Conservation (phyloP, 805 yeast species). For the Kodamaea jinghongensis region DNA sequence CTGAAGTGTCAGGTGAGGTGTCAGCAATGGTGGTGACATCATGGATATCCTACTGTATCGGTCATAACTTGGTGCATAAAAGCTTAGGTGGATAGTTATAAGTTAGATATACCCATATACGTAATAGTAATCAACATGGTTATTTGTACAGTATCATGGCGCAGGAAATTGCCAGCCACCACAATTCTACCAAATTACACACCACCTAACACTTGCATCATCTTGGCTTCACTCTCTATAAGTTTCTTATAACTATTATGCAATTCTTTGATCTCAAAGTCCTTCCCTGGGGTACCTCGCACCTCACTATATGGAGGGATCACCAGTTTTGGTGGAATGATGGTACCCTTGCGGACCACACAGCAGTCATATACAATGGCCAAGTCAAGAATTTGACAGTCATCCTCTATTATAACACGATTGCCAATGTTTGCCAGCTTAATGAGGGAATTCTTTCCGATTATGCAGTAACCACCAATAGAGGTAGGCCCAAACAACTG, state of each 20-base stretch:
- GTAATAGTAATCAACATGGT: too few relatives aligned
- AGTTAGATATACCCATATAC: too few relatives aligned
- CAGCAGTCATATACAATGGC: conserved; percentile 53
- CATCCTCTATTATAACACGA: conserved; percentile 45
- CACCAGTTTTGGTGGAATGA: conserved; percentile 40
- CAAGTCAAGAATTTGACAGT: conserved; percentile 35
- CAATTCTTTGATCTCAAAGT: conserved; percentile 24
- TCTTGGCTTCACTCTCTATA: conserved; percentile 37
- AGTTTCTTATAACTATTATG: conserved; percentile 31
- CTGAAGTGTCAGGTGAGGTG: too few relatives aligned
- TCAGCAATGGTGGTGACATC: too few relatives aligned
- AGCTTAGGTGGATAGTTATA: too few relatives aligned
- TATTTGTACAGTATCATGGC: too few relatives aligned
- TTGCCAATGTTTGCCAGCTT: conserved; percentile 44
- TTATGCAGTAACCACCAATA: conserved; percentile 47
- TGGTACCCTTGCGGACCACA: conserved; percentile 39
- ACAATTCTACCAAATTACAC: too few relatives aligned
- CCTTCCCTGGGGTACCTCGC: conserved; percentile 35
- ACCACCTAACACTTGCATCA: conserved; percentile 13
- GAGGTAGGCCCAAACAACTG: conserved; percentile 27
- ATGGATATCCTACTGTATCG: too few relatives aligned
- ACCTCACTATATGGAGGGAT: conserved; percentile 56
- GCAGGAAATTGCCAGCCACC: too few relatives aligned
- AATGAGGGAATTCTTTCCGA: conserved; percentile 36
- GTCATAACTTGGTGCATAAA: too few relatives aligned